These are phyloP conservation scores for Gryganskiella cystojenkinii DNA, from an alignment of 192 early-diverging fungal genomes.

Conservation along the genomic window DNA sequence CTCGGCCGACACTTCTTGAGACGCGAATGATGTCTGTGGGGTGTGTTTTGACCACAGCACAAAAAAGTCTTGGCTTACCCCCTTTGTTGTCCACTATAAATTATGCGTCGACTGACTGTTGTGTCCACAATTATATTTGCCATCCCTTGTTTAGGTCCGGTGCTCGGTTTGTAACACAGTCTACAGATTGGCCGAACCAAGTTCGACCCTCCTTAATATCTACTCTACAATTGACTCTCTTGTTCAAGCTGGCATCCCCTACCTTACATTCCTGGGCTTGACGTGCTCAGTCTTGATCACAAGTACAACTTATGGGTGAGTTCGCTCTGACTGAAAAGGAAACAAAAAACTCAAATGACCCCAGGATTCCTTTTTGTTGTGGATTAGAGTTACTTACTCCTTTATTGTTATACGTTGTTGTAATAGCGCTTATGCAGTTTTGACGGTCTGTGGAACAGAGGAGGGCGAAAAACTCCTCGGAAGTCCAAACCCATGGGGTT, in stretches of 20 bases:
- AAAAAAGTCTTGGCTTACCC: no score
- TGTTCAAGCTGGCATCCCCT: constrained; percentile 70
- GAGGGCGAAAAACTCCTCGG: constrained; percentile 71
- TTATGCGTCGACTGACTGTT: no score
- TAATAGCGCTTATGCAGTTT: constrained; percentile 68
- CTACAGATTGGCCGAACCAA: constrained; percentile 68
- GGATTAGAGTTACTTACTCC: neutral
- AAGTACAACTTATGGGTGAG: constrained; percentile 73
- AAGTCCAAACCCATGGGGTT: constrained; percentile 65
- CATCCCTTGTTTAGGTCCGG: no score
- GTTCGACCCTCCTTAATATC: constrained; percentile 59
- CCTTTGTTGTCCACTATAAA: no score
- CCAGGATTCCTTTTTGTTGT: no score
- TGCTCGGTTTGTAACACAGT: constrained; percentile 78
- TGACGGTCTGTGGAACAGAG: constrained; percentile 71
- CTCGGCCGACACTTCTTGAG: no score
- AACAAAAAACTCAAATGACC: neutral
- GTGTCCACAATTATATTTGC: no score
- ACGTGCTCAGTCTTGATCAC: constrained; percentile 71
- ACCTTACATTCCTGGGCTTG: constrained; percentile 68
- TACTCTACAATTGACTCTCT: constrained; percentile 62
- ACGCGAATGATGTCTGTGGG: no score
- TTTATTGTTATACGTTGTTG: neutral
- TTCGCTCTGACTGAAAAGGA: neutral
- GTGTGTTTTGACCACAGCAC: no score